Percentiles rank a stretch among this genome's conserved stretches.
Conservation (phyloP, 176 grass and related monocot species). For the sorghum (Sorghum bicolor) region DNA sequence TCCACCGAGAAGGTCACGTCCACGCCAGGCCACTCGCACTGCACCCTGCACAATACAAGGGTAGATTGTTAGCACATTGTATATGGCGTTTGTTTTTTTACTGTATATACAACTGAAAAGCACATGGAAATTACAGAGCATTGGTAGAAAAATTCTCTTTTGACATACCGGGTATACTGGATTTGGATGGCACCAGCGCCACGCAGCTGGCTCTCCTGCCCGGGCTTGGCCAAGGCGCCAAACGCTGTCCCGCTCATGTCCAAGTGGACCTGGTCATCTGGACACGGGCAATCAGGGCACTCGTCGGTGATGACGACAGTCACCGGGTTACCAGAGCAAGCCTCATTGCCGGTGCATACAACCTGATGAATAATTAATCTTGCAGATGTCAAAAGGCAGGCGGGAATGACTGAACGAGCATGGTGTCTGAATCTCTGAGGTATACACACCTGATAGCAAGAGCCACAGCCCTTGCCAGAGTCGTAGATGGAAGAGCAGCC, state of each 20-base stretch:
- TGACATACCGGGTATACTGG: slow-evolving; percentile 49
- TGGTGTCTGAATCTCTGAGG: neutral
- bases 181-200: slow-evolving; percentile 55
- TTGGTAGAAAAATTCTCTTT: neutral
- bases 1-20: slow-evolving; percentile 66
- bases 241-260: slow-evolving; percentile 94
- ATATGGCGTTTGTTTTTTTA: neutral
- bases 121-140: neutral
- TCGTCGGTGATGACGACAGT: slow-evolving; percentile 67
- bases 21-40: slow-evolving; percentile 42
- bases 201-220: slow-evolving; percentile 53
- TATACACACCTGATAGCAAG: slow-evolving; percentile 62
- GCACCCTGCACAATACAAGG: neutral
- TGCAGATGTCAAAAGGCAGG: neutral
- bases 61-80: no score
- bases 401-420: neutral
- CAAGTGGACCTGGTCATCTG: slow-evolving; percentile 46
- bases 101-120: neutral
- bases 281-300: slow-evolving; percentile 52
- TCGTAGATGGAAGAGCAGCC: slow-evolving; percentile 71
- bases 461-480: slow-evolving; percentile 71
- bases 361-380: slow-evolving; percentile 30
- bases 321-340: slow-evolving; percentile 64
- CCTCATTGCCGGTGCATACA: slow-evolving; percentile 49
- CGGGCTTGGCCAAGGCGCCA: slow-evolving; percentile 60